Percentiles rank a stretch among this genome's conserved stretches.
Evolutionary conservation across 179 eudicot species (phyloP).

Genomic region (Carnegiea gigantea): DNA sequence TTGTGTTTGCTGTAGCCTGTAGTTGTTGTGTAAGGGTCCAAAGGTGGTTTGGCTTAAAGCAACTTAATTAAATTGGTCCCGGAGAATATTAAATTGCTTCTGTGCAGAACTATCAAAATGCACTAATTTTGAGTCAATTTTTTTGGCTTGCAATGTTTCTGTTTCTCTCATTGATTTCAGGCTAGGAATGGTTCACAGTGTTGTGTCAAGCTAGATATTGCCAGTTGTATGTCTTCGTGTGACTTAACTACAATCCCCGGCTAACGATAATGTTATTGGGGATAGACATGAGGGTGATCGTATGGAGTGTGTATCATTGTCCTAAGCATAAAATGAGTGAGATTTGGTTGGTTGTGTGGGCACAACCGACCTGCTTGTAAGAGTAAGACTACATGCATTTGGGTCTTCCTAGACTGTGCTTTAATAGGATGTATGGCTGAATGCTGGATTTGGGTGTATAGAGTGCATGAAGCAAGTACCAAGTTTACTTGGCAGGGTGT

Average conservation of each 20-base stretch:
- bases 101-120: background rate
- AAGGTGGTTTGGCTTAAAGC: background rate
- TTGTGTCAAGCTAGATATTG: background rate
- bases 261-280: background rate
- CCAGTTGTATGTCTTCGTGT: background rate
- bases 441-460: background rate
- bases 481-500: slow-evolving; percentile 26
- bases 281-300: background rate
- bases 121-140: background rate
- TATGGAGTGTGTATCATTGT: too few species aligned
- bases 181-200: background rate
- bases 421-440: background rate
- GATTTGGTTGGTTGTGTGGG: background rate
- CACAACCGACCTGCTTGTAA: background rate
- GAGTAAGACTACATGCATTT: background rate
- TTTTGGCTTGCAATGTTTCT: background rate
- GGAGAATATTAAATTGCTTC: too few species aligned
- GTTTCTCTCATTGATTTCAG: background rate
- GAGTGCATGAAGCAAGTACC: background rate
- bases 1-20: background rate
- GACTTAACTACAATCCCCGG: background rate
- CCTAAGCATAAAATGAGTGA: background rate
- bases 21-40: background rate
- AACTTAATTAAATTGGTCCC: background rate
- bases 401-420: background rate